phyloP scores from a whole-genome alignment of 2,329 filamentous ascomycete genomes.

The Colletotrichum sp. region DNA sequence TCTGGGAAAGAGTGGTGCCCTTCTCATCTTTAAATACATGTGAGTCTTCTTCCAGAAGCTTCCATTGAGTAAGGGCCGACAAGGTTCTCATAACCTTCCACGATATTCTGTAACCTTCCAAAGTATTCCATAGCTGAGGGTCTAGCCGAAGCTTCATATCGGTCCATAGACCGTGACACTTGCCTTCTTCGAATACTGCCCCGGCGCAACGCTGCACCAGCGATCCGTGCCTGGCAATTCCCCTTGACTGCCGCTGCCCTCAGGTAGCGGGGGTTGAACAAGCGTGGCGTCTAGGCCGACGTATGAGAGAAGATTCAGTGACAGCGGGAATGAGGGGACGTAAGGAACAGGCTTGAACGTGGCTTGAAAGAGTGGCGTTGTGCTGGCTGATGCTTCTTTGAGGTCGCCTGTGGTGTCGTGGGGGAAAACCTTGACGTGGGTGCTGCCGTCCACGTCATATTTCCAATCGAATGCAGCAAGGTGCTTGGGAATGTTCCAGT shows the following conservation, averaged over 20 bases:
- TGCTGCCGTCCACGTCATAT: conserved; percentile 36
- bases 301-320: conserved; percentile 38
- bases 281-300: conserved; percentile 46
- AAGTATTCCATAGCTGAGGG: too few relatives aligned
- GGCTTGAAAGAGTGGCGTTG: conserved; percentile 48
- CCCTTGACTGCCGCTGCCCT: conserved; percentile 37
- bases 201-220: conserved; percentile 46
- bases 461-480: conserved; percentile 55
- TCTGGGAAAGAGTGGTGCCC: too few relatives aligned
- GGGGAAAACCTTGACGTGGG: conserved; percentile 48
- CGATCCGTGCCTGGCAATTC: conserved; percentile 50
- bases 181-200: conserved; percentile 30
- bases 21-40: too few relatives aligned
- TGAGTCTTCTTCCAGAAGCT: too few relatives aligned
- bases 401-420: conserved; percentile 37
- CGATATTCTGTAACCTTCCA: too few relatives aligned
- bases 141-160: too few relatives aligned
- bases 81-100: too few relatives aligned
- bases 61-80: too few relatives aligned
- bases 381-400: conserved; percentile 34
- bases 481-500: conserved; percentile 62
- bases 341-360: conserved; percentile 46
- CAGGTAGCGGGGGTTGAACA: conserved; percentile 54
- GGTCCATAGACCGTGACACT: too few relatives aligned
- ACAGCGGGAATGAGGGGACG: conserved; percentile 48